Evolutionary conservation across 192 early-diverging fungal genomes (phyloP).

Genomic region (Phycomyces blakesleeanus): DNA sequence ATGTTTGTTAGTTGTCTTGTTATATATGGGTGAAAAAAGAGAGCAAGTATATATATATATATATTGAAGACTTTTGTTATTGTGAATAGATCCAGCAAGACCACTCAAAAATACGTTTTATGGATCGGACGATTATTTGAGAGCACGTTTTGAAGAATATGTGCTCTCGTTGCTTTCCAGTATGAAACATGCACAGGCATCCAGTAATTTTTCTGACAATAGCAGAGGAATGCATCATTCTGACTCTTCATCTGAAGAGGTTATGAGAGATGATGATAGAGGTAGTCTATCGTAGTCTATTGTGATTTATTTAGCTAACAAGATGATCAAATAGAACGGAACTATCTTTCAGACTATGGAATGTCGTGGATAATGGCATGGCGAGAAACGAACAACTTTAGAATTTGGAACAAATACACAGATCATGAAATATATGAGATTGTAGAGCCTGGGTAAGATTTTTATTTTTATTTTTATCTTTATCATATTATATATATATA

Average conservation of each 20-base stretch:
- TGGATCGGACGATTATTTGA: slow-evolving; percentile 76
- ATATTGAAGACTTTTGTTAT: no score
- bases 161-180: slow-evolving; percentile 63
- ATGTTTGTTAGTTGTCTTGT: no score
- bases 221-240: neutral
- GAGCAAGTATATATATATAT: no score
- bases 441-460: slow-evolving; percentile 47
- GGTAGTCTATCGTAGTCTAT: slow-evolving; percentile 4
- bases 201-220: slow-evolving; percentile 27
- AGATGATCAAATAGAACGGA: slow-evolving; percentile 33
- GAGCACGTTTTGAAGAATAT: slow-evolving; percentile 73
- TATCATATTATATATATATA: no score
- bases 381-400: slow-evolving; percentile 63
- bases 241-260: slow-evolving; percentile 16
- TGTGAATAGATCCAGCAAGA: slow-evolving; percentile 32
- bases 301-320: neutral
- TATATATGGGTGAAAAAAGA: no score
- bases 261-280: slow-evolving; percentile 32
- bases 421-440: slow-evolving; percentile 56
- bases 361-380: slow-evolving; percentile 59
- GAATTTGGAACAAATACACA: slow-evolving; percentile 59
- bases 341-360: slow-evolving; percentile 65
- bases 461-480: no score
- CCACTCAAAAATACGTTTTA: slow-evolving; percentile 60
- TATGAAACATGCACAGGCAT: slow-evolving; percentile 52